These are phyloP conservation scores for Carex sylvatica DNA, from an alignment of 202 grass and related monocot genomes.

Conservation along the genomic window DNA sequence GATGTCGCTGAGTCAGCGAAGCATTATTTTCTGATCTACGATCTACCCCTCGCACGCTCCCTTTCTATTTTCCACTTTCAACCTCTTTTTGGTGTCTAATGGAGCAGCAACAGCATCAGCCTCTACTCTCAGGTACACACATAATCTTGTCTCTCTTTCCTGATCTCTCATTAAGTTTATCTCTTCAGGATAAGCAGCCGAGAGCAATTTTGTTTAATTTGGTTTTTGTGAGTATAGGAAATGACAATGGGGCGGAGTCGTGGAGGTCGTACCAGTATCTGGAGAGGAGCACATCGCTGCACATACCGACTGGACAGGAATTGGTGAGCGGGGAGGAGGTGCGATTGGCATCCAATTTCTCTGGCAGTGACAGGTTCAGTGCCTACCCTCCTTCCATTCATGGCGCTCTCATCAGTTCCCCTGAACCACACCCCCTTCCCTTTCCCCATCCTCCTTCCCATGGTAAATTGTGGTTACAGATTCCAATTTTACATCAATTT, in stretches of 20 bases:
- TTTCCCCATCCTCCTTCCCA: slow-evolving; percentile 14
- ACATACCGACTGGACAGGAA: slow-evolving; percentile 46
- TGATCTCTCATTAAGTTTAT: neutral
- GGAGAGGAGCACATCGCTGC: slow-evolving; percentile 59
- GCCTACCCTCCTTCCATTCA: slow-evolving; percentile 69
- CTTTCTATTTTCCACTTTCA: neutral
- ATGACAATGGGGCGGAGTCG: slow-evolving; percentile 19
- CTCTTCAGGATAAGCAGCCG: neutral
- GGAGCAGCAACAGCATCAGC: slow-evolving; percentile 17
- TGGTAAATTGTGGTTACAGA: slow-evolving; percentile 9
- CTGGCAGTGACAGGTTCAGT: slow-evolving; percentile 18
- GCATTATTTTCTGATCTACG: neutral
- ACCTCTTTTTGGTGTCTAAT: neutral
- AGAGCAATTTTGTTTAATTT: neutral
- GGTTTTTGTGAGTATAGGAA: neutral
- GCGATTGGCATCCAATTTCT: slow-evolving; percentile 59
- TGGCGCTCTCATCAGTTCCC: slow-evolving; percentile 45
- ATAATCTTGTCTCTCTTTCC: neutral
- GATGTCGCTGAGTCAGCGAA: neutral
- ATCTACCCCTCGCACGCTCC: neutral
- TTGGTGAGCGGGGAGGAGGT: slow-evolving; percentile 63
- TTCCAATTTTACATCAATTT: neutral
- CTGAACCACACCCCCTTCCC: slow-evolving; percentile 32
- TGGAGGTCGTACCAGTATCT: slow-evolving; percentile 74
- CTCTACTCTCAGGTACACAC: slow-evolving; percentile 23